These are phyloP conservation scores for Ogataea sp. DNA, from an alignment of 805 yeast species.

Conservation along the genomic window DNA sequence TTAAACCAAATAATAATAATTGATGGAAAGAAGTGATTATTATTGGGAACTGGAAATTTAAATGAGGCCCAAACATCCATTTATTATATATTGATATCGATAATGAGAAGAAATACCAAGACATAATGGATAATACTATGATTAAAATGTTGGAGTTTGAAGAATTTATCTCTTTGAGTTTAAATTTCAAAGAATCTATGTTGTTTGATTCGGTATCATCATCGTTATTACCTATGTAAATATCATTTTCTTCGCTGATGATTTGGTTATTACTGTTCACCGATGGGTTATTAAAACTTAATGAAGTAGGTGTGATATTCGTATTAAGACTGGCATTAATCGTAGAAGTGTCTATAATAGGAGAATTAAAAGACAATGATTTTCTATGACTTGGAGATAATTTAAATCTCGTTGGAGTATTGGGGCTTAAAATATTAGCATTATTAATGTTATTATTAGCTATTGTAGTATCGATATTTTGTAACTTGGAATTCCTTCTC, in stretches of 20 bases:
- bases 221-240: too few relatives aligned
- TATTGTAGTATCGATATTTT: background rate
- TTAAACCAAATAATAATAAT: slow-evolving; percentile 49
- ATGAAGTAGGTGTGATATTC: background rate
- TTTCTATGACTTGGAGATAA: slow-evolving; percentile 1
- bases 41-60: slow-evolving; percentile 78
- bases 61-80: slow-evolving; percentile 90
- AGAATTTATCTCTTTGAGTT: background rate
- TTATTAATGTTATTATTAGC: background rate
- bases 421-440: background rate
- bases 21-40: slow-evolving; percentile 84
- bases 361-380: background rate
- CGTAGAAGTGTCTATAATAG: too few relatives aligned
- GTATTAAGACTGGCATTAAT: too few relatives aligned
- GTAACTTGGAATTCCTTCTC: background rate
- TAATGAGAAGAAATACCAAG: slow-evolving; percentile 65
- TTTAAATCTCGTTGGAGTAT: background rate
- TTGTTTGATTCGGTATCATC: background rate
- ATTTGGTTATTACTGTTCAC: too few relatives aligned
- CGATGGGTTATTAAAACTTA: background rate
- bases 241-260: too few relatives aligned
- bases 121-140: slow-evolving; percentile 19
- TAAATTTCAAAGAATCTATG: too few relatives aligned
- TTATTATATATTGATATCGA: slow-evolving; percentile 78
- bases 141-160: slow-evolving; percentile 11